Base-by-base conservation (phyloP, 2,329 filamentous ascomycete genomes). In the Colletotrichum tropicale region DNA sequence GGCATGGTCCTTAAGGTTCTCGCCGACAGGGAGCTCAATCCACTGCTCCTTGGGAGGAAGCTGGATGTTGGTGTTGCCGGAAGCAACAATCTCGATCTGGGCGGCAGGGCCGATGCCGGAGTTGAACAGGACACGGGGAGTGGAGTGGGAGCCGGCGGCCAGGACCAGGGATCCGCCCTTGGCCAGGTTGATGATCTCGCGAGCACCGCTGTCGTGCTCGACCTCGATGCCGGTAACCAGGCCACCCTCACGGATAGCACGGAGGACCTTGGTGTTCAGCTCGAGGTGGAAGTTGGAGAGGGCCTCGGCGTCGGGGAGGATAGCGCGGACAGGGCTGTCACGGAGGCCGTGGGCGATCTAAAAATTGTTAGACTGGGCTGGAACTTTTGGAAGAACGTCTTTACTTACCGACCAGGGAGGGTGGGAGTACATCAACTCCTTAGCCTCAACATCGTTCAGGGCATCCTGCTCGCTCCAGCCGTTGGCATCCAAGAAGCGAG, bases 41-140 rank as follows among this genome's bases (percentile, higher is more conserved):
- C 80, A 81, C 34, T 80, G 76, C 15, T 76, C 72, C 72, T 77
- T 68, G 12, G 78, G 72, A 12, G 80, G 79, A 3, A 81, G 77
- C 38, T 72, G n/a, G 30, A 77, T 28, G 38, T 64, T 58, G 6
- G 73, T 75, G 9, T 55, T 72, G 88, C 91, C 0, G 90, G 91
- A 3, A 89, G 83, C 81, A 70, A 88, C 85, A 8, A 83, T 82
- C 13, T 85, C 74, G 4, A 93, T 85, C 61, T 92, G 87, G 0
- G 83, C 79, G 13, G 78, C 78, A 1, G 88, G 87, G 3, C 91
- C 91, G 38, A 93, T 85, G 32, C 91, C 91, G 24, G 87, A 89
- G 4, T 91, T 86, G 79, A 91, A 90, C 7, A 93, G 86, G 2
- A 93, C 80, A 55, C 91, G 88, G 2, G 90, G 90, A 1, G 89